A percentile compares a stretch with the other conserved stretches of the same genome.
phyloP scores from a whole-genome alignment of 106 monocot species.

The Dendrobium chrysotoxum region DNA sequence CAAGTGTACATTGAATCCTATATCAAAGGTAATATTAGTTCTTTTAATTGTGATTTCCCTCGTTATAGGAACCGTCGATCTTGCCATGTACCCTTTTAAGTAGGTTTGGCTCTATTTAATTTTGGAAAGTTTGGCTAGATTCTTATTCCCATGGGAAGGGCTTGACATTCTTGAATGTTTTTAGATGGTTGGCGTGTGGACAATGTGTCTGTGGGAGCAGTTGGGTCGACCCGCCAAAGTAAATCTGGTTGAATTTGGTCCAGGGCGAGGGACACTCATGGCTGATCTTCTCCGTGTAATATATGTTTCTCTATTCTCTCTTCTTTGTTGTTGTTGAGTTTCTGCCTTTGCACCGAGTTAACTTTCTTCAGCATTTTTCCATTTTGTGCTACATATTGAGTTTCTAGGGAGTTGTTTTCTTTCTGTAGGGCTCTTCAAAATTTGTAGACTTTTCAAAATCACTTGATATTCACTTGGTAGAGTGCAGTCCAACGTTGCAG shows the following conservation, averaged over 20 bases:
- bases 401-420: constrained; percentile 2
- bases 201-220: constrained; percentile 94
- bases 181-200: constrained; percentile 96
- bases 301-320: background rate
- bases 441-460: constrained; percentile 72
- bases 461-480: constrained; percentile 74
- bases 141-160: background rate
- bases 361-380: background rate
- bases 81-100: background rate
- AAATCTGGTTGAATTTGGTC: constrained; percentile 92
- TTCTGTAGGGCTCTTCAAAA: constrained; percentile 76
- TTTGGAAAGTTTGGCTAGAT: background rate
- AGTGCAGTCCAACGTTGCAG: constrained; percentile 86
- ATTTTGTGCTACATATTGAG: background rate
- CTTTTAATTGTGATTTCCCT: background rate
- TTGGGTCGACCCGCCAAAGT: constrained; percentile 74
- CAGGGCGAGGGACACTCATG: constrained; percentile 93
- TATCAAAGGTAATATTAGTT: background rate
- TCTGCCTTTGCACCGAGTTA: background rate
- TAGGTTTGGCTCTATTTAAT: background rate
- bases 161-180: background rate
- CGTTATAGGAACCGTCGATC: background rate
- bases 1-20: background rate
- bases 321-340: background rate
- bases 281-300: constrained; percentile 90